Percentiles rank a stretch among this genome's conserved stretches.
Evolutionary conservation across 257 asterid genomes (phyloP).

Genomic region (Knoxia roxburghii): DNA sequence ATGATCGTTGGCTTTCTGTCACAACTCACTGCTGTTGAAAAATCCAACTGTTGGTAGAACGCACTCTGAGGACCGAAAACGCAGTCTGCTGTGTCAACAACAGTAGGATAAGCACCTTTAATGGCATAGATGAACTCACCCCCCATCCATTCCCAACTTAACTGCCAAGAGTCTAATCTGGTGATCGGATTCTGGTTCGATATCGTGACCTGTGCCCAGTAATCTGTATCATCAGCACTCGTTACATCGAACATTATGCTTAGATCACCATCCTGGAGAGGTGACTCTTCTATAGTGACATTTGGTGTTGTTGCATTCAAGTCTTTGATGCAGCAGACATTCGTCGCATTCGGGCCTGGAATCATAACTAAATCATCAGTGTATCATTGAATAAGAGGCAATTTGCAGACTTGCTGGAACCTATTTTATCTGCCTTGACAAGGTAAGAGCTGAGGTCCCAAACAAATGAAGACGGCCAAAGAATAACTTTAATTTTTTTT

Average conservation of each 20-base stretch:
- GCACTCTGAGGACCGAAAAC: conserved; percentile 49
- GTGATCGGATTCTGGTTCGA: conserved; percentile 45
- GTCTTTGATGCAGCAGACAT: conserved; percentile 42
- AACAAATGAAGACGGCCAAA: not conserved
- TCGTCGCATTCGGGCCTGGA: conserved; percentile 32
- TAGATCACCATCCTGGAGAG: conserved; percentile 48
- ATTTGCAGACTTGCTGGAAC: not conserved
- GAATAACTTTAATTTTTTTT: no score
- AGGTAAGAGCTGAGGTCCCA: not conserved
- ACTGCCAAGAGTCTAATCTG: conserved; percentile 51
- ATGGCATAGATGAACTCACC: conserved; percentile 57
- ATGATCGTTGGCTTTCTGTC: conserved; percentile 47
- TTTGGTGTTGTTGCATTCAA: conserved; percentile 24
- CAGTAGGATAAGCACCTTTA: conserved; percentile 54
- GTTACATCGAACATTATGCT: conserved; percentile 55
- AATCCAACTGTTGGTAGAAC: conserved; percentile 34
- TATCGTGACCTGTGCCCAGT: conserved; percentile 56
- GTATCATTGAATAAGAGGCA: not conserved
- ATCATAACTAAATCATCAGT: not conserved
- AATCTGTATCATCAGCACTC: conserved; percentile 35
- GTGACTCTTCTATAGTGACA: conserved; percentile 10
- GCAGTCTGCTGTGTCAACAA: conserved; percentile 44
- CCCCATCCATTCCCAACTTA: conserved; percentile 70
- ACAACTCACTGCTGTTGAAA: conserved; percentile 46
- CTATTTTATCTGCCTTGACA: not conserved